These are phyloP conservation scores for Macrophomina pseudophaseolina DNA, from an alignment of 2,329 filamentous ascomycete species.

Conservation along the genomic window DNA sequence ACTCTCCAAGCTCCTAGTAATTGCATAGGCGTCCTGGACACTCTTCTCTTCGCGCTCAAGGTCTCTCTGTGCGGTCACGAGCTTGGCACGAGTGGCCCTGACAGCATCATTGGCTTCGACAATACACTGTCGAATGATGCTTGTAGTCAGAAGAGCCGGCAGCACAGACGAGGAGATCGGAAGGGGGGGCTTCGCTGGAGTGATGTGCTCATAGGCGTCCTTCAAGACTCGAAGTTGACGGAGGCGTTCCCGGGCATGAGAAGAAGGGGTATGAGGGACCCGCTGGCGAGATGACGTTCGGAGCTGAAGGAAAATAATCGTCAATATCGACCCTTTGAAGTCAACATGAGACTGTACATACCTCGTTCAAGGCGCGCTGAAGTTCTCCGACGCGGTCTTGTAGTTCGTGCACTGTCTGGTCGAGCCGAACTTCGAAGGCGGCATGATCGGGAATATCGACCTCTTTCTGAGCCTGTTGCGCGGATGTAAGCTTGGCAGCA, in stretches of 20 bases:
- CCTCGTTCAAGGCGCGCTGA: conserved; percentile 53
- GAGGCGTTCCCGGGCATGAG: conserved; percentile 41
- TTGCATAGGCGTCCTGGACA: conserved; percentile 54
- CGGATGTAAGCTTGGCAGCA: conserved; percentile 31
- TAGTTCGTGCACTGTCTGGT: conserved; percentile 71
- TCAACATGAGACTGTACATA: conserved; percentile 31
- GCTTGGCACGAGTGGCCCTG: conserved; percentile 46
- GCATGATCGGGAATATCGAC: conserved; percentile 39
- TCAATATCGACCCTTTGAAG: not conserved
- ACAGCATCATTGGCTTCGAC: conserved; percentile 68
- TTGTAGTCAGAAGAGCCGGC: conserved; percentile 73
- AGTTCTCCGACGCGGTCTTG: conserved; percentile 58
- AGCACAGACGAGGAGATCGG: conserved; percentile 69
- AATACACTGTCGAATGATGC: conserved; percentile 68
- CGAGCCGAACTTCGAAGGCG: conserved; percentile 60
- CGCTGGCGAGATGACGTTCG: conserved; percentile 38
- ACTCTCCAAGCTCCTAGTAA: conserved; percentile 54
- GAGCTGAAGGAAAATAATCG: conserved; percentile 47
- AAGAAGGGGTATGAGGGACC: conserved; percentile 38
- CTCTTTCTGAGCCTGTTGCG: conserved; percentile 43
- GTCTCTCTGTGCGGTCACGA: conserved; percentile 45
- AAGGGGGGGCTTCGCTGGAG: conserved; percentile 66
- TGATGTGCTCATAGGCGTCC: conserved; percentile 68
- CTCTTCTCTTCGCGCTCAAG: conserved; percentile 53
- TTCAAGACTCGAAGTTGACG: conserved; percentile 61